phyloP scores from a whole-genome alignment of 768 basidiomycete species.

The Coprinellus aureogranulatus region DNA sequence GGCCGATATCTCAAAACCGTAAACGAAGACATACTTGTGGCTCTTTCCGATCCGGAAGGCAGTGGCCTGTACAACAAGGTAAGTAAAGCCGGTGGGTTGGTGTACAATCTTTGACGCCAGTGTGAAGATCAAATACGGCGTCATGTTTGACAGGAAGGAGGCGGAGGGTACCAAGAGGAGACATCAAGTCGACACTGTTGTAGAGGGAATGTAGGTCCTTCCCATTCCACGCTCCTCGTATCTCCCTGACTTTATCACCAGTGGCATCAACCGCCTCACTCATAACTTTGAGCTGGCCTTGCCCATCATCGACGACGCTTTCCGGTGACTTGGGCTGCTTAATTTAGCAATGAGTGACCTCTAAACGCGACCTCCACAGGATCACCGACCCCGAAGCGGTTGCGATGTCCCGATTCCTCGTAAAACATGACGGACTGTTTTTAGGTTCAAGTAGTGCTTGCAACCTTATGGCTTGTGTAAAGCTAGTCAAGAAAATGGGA shows the following conservation, averaged over 20 bases:
- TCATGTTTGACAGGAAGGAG: conserved; percentile 93
- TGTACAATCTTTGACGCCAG: neutral
- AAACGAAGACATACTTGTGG: conserved; percentile 63
- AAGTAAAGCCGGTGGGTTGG: neutral
- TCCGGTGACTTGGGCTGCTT: conserved; percentile 61
- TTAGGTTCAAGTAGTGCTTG: conserved; percentile 95
- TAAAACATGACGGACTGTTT: conserved; percentile 88
- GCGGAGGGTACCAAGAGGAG: conserved; percentile 90
- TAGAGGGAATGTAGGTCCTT: conserved; percentile 76
- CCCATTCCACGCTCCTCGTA: neutral
- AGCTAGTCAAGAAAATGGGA: conserved; percentile 66
- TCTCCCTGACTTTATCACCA: conserved; percentile 23
- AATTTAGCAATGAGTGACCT: no score
- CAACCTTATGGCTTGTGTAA: conserved; percentile 90
- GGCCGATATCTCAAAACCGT: conserved; percentile 78
- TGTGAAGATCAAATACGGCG: conserved; percentile 76
- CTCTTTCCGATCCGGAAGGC: conserved; percentile 88
- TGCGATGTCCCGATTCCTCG: conserved; percentile 91
- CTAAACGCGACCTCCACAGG: conserved; percentile 35
- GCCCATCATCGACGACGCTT: conserved; percentile 84
- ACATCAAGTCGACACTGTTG: conserved; percentile 93
- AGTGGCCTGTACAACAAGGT: conserved; percentile 96
- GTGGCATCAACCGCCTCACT: conserved; percentile 91
- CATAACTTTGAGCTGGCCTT: conserved; percentile 85
- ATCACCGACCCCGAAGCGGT: conserved; percentile 93